Conservation (phyloP, 1,139 yeast species). For the Debaryomyces coudertii region DNA sequence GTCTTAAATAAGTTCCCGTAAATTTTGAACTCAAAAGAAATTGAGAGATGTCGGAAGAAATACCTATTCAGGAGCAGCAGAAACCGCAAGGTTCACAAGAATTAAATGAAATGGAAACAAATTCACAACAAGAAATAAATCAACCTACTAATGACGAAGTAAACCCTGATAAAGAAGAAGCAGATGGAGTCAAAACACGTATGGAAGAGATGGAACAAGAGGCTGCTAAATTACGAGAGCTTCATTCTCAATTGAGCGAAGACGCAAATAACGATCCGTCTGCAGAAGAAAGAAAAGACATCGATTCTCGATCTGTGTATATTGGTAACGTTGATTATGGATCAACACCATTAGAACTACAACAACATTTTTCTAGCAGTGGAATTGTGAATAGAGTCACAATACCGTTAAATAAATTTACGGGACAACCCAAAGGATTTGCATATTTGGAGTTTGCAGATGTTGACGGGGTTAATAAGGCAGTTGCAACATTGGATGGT, state of each 20-base stretch:
- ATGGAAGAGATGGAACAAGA: constrained; percentile 35
- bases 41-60: constrained; percentile 24
- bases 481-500: constrained; percentile 66
- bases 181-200: constrained; percentile 15
- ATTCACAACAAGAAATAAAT: background rate
- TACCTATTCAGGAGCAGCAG: constrained; percentile 21
- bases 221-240: constrained; percentile 31
- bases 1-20: background rate
- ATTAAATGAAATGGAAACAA: background rate
- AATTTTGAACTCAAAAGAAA: background rate
- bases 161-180: constrained; percentile 18
- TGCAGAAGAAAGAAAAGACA: constrained; percentile 43
- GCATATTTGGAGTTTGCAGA: constrained; percentile 83
- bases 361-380: constrained; percentile 71
- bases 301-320: constrained; percentile 79
- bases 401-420: constrained; percentile 66
- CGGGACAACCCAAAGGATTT: constrained; percentile 84
- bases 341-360: constrained; percentile 78
- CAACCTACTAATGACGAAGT: background rate
- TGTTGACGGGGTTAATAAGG: constrained; percentile 62
- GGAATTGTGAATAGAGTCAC: constrained; percentile 87
- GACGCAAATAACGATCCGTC: constrained; percentile 18
- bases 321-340: constrained; percentile 88
- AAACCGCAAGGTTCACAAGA: constrained; percentile 8
- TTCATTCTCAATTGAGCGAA: constrained; percentile 26